Evolutionary conservation across 2,329 filamentous ascomycete genomes (phyloP), one percentile per base, ranked within the genome.

Genomic region (Zasmidium citrigriseum): DNA sequence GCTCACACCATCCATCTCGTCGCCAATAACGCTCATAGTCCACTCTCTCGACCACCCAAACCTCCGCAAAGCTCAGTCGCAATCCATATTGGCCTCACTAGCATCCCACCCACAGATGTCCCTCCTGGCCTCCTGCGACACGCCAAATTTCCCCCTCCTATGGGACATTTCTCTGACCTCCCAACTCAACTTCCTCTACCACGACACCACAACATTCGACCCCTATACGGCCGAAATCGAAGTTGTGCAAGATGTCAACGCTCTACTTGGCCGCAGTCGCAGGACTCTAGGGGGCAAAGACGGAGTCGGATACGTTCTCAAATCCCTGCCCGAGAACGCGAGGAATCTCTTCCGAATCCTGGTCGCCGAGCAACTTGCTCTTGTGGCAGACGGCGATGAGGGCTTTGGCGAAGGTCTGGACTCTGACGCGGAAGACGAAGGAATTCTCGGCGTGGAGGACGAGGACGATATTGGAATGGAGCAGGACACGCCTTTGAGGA

Each of bases 181-280:
- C 16, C 85, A 89, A 24, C 91, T 93, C 75, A 89, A 90, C 72
- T 93, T 97, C 66, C 79, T 91, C 24, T 97, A 96, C 75, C 95
- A 99, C 77, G 93, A 99, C 77, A 89, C 89, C 68, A 98, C 95
- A 1, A 98, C 95, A 0, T 97, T 96, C 70, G 81, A 84, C 0
- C 83, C 90, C 0, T 91, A 90, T 67, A 80, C 82, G 11, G 82
- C 83, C 11, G 92, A 96, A 72, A 78, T 91, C 7, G 91, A 96
- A 68, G 86, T 90, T 1, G 91, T 98, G 2, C 92, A 98, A 72
- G 90, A 92, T 62, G 92, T 98, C 14, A 90, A 96, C 72, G 88
- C 90, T 68, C 82, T 97, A 0, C 83, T 98, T 0, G 92, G 93
- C 48, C 86, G 91, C 54, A 91, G 88, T 67, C 87, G 90, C 21